Percentiles rank a stretch among this genome's conserved stretches.
These are phyloP conservation scores for Sphaerulina populicola DNA, from an alignment of 2,329 filamentous ascomycete species.

Conservation along the genomic window DNA sequence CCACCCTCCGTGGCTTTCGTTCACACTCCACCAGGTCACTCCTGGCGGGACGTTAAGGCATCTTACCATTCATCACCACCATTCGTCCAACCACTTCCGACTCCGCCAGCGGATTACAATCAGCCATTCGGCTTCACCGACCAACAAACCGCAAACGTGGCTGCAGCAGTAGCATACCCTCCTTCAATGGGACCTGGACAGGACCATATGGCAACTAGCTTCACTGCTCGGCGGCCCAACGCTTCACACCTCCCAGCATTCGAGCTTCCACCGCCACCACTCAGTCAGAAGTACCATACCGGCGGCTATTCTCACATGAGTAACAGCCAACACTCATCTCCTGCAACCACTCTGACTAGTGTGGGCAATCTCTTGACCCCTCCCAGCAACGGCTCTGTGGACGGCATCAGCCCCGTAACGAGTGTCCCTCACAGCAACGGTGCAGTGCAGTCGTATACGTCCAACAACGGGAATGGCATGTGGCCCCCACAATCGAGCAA, in stretches of 20 bases:
- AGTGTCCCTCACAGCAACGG: conserved; percentile 48
- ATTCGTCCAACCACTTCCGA: conserved; percentile 26
- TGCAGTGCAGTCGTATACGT: conserved; percentile 50
- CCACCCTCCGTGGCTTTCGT: conserved; percentile 31
- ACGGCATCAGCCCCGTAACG: conserved; percentile 55
- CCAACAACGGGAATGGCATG: conserved; percentile 51
- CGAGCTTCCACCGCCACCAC: conserved; percentile 57
- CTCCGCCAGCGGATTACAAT: conserved; percentile 26
- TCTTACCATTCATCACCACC: conserved; percentile 18
- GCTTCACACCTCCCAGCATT: conserved; percentile 61
- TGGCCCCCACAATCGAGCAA: conserved; percentile 48
- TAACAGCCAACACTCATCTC: conserved; percentile 38
- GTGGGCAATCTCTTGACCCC: conserved; percentile 57
- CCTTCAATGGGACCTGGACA: conserved; percentile 55
- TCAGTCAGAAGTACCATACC: conserved; percentile 43
- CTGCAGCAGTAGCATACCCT: conserved; percentile 53
- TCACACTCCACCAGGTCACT: conserved; percentile 25
- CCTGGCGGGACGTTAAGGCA: conserved; percentile 25
- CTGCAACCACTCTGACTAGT: conserved; percentile 40
- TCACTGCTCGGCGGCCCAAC: conserved; percentile 62
- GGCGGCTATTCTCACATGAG: conserved; percentile 29
- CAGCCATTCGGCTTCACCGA: conserved; percentile 27
- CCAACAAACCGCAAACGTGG: conserved; percentile 49
- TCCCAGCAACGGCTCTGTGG: conserved; percentile 51
- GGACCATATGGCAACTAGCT: conserved; percentile 57